A percentile compares a stretch with the other conserved stretches of the same genome.
Conservation (phyloP, 139 green algal species). For the Auxenochlorella pyrenoidosa region DNA sequence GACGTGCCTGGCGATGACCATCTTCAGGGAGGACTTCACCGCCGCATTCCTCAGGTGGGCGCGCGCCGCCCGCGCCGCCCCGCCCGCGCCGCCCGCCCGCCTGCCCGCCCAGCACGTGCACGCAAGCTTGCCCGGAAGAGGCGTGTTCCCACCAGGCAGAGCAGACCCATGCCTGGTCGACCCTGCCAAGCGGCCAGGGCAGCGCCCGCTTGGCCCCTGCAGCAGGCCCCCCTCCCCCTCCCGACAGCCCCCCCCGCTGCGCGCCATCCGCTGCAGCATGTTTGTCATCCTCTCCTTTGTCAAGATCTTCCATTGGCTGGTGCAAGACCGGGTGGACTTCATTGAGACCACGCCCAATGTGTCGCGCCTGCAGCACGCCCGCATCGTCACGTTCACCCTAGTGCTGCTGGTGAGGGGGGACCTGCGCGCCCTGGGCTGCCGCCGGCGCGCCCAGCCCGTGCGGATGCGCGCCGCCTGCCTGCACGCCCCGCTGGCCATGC, state of each 20-base stretch:
- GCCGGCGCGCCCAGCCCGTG: no score
- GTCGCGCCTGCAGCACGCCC: conserved; percentile 75
- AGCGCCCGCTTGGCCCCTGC: no score
- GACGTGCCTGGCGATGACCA: conserved; percentile 97
- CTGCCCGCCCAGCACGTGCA: no score
- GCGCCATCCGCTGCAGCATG: conserved; percentile 56
- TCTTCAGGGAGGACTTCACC: conserved; percentile 95
- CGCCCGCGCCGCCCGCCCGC: no score
- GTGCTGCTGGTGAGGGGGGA: conserved; percentile 78
- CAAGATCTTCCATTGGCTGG: conserved; percentile 96
- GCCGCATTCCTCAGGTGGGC: conserved; percentile 75
- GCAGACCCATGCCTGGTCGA: no score
- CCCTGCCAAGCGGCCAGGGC: no score
- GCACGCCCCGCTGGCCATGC: no score
- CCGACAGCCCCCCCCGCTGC: neutral
- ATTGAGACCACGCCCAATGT: conserved; percentile 93
- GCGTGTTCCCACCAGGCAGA: no score
- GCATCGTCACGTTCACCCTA: conserved; percentile 83
- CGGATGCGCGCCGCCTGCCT: no score
- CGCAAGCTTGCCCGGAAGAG: no score
- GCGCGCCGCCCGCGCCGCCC: neutral
- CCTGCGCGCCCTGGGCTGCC: no score
- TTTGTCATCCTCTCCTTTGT: conserved; percentile 95
- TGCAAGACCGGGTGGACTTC: conserved; percentile 90
- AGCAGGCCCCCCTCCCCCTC: no score